Percentiles rank a stretch among this genome's conserved stretches.
Evolutionary conservation across 345 rosid species (phyloP).

Genomic region (Cardamine occulta): DNA sequence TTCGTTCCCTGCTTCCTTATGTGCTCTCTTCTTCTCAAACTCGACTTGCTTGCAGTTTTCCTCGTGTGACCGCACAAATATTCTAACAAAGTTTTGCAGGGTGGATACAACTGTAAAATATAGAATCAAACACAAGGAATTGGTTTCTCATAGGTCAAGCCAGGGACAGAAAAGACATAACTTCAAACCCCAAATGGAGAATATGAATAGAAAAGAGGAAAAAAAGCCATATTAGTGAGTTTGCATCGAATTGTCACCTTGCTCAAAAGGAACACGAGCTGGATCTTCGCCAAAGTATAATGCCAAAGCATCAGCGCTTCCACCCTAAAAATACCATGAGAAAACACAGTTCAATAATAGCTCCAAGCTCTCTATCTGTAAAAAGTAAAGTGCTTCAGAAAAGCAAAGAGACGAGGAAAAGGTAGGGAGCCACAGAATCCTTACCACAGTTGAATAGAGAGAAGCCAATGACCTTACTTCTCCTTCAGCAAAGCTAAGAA

Average conservation of each 20-base stretch:
- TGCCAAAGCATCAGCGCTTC: slow-evolving; percentile 80
- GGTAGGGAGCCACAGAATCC: slow-evolving; percentile 14
- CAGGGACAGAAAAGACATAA: slow-evolving; percentile 12
- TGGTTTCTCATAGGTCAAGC: slow-evolving; percentile 10
- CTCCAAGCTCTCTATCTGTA: neutral
- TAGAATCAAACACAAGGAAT: slow-evolving; percentile 25
- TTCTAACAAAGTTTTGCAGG: slow-evolving; percentile 71
- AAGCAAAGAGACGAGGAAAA: slow-evolving; percentile 20
- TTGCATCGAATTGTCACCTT: slow-evolving; percentile 54
- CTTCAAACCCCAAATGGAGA: slow-evolving; percentile 16
- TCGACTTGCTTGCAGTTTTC: slow-evolving; percentile 80
- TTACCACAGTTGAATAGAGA: slow-evolving; percentile 76
- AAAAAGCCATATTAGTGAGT: slow-evolving; percentile 20
- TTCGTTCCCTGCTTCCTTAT: slow-evolving; percentile 54
- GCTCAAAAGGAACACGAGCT: slow-evolving; percentile 84
- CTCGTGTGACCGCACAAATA: slow-evolving; percentile 71
- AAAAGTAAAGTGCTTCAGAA: slow-evolving; percentile 3
- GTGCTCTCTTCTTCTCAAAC: slow-evolving; percentile 64
- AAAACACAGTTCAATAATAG: slow-evolving; percentile 7
- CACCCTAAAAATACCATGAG: slow-evolving; percentile 58
- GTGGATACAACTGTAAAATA: slow-evolving; percentile 72
- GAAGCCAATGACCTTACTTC: slow-evolving; percentile 75
- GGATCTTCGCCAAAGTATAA: slow-evolving; percentile 93
- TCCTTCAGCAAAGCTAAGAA: slow-evolving; percentile 71
- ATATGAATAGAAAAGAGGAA: neutral